phyloP scores from a whole-genome alignment of 768 basidiomycete genomes.

The Tricholoma sp. region DNA sequence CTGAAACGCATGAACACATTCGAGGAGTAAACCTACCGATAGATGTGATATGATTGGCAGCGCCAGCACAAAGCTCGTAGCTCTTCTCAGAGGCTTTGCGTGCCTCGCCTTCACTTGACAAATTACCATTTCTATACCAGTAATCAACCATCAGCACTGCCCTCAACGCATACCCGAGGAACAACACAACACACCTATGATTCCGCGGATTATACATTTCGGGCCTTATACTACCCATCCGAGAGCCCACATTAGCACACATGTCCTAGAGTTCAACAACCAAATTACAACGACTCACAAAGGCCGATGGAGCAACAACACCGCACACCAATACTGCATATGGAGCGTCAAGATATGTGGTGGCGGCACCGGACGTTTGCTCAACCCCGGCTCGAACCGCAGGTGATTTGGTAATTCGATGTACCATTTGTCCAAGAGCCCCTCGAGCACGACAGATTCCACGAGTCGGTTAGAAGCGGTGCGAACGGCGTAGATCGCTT shows the following conservation, averaged over 20 bases:
- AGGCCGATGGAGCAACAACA: conserved; percentile 69
- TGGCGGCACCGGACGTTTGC: conserved; percentile 38
- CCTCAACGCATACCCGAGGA: neutral
- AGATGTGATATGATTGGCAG: conserved; percentile 75
- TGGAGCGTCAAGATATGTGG: conserved; percentile 72
- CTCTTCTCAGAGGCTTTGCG: conserved; percentile 53
- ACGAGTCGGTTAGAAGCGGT: conserved; percentile 49
- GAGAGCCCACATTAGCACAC: conserved; percentile 8
- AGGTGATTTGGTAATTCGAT: conserved; percentile 64
- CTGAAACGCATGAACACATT: neutral
- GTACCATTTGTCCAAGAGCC: conserved; percentile 68
- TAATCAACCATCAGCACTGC: neutral
- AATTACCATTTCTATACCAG: conserved; percentile 8
- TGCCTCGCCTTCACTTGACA: conserved; percentile 45
- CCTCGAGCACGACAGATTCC: conserved; percentile 56
- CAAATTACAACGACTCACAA: conserved; percentile 47
- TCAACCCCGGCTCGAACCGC: conserved; percentile 50
- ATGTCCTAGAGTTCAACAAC: neutral
- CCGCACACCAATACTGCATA: conserved; percentile 85
- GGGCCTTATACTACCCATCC: conserved; percentile 34
- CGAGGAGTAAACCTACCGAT: conserved; percentile 39
- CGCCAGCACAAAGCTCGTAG: conserved; percentile 68
- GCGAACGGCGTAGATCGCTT: conserved; percentile 65
- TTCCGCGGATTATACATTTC: conserved; percentile 24
- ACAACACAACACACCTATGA: conserved; percentile 31